Evolutionary conservation across 768 basidiomycete species (phyloP).

Genomic region (Psilocybe cubensis): DNA sequence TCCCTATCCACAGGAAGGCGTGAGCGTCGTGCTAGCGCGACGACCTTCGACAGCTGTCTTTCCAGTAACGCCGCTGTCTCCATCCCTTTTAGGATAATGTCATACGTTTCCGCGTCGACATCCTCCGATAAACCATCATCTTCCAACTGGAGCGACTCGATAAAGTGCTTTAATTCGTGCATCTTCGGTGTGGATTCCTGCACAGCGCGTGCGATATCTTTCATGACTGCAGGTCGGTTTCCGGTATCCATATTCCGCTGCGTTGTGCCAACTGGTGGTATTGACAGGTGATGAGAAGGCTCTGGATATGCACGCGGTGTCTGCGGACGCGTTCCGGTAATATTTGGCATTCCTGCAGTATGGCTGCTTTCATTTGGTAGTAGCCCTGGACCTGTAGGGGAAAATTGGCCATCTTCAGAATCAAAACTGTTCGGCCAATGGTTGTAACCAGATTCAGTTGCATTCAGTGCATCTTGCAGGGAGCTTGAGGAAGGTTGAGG

Average conservation of each 20-base stretch:
- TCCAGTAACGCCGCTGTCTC: constrained; percentile 13
- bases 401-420: neutral
- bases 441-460: neutral
- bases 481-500: neutral
- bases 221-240: neutral
- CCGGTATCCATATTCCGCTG: neutral
- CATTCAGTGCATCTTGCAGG: neutral
- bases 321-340: too few relatives aligned
- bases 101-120: neutral
- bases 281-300: neutral
- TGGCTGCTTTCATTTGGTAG: too few relatives aligned
- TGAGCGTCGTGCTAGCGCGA: neutral
- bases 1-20: neutral
- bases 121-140: neutral
- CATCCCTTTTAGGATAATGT: neutral
- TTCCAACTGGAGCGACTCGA: constrained; percentile 4
- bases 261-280: neutral
- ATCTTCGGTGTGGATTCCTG: constrained; percentile 12
- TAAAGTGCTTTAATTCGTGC: constrained; percentile 4
- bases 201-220: neutral
- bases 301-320: too few relatives aligned
- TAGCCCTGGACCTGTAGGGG: neutral
- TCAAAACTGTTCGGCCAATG: neutral
- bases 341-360: too few relatives aligned
- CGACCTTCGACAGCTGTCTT: constrained; percentile 12